Conservation (phyloP, 2,329 filamentous ascomycete species). For the Colletotrichum spaethianum region DNA sequence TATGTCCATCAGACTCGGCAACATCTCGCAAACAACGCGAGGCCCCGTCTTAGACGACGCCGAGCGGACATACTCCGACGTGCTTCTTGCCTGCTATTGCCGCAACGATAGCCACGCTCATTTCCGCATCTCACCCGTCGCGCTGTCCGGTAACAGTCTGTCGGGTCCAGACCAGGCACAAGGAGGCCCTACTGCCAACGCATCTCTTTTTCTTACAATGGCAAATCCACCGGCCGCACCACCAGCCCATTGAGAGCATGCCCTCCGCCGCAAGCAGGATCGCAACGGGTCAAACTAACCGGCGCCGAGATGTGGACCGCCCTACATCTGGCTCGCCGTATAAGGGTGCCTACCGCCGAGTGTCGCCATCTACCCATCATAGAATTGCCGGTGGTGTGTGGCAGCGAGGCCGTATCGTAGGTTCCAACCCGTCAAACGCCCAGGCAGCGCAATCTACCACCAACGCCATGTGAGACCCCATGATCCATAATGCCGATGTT, state of each 20-base stretch:
- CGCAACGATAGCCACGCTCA: constrained; percentile 5
- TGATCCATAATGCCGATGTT: not conserved
- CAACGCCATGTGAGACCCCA: not conserved
- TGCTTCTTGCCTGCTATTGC: not conserved
- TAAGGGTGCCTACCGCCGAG: not conserved
- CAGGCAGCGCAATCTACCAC: constrained; percentile 9
- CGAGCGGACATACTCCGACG: not conserved
- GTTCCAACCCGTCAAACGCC: not conserved
- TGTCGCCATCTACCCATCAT: constrained; percentile 20
- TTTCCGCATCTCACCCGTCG: constrained; percentile 19
- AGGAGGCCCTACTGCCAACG: constrained; percentile 14
- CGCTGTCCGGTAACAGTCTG: constrained; percentile 24
- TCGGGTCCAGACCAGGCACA: constrained; percentile 19
- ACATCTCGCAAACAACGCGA: constrained; percentile 17
- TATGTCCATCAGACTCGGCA: not conserved
- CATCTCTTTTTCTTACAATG: constrained; percentile 21
- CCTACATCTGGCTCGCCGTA: not conserved
- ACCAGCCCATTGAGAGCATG: constrained; percentile 1
- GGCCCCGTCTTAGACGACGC: not conserved
- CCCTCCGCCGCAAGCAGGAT: constrained; percentile 23
- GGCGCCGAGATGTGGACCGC: not conserved
- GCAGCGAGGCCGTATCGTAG: constrained; percentile 7
- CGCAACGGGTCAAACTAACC: constrained; percentile 8
- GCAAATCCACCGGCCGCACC: constrained; percentile 18
- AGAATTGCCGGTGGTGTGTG: constrained; percentile 20